Percentiles rank a stretch among this genome's conserved stretches.
Conservation (phyloP, 306 rosid genomes). For the Trifolium fragiferum region DNA sequence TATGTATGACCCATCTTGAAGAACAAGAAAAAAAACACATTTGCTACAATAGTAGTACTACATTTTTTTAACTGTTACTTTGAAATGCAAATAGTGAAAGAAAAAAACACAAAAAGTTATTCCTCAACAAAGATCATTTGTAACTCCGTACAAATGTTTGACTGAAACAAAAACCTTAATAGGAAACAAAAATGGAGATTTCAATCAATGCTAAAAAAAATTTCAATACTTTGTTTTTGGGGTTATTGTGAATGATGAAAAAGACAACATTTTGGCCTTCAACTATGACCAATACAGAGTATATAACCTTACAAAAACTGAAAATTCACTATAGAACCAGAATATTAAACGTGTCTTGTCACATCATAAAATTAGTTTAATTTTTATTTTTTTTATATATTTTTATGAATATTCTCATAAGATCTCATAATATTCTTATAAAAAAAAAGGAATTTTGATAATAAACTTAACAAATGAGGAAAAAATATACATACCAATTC, state of each 20-base stretch:
- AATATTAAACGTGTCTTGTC: neutral
- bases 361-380: neutral
- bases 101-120: neutral
- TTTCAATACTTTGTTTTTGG: neutral
- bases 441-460: too few species aligned
- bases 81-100: neutral
- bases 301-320: neutral
- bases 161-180: constrained; percentile 9
- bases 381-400: too few species aligned
- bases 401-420: neutral
- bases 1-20: constrained; percentile 20
- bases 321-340: neutral
- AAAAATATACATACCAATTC: constrained; percentile 68
- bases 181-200: constrained; percentile 19
- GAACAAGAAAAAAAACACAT: neutral
- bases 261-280: neutral
- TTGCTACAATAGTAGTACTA: neutral
- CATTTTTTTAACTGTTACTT: neutral
- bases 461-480: neutral
- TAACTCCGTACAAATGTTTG: neutral
- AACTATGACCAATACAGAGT: neutral
- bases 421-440: neutral
- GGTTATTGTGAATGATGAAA: neutral
- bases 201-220: too few species aligned
- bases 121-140: neutral